Base-by-base conservation (phyloP, 495 filamentous ascomycete species). In the Elasticomyces elasticus region DNA sequence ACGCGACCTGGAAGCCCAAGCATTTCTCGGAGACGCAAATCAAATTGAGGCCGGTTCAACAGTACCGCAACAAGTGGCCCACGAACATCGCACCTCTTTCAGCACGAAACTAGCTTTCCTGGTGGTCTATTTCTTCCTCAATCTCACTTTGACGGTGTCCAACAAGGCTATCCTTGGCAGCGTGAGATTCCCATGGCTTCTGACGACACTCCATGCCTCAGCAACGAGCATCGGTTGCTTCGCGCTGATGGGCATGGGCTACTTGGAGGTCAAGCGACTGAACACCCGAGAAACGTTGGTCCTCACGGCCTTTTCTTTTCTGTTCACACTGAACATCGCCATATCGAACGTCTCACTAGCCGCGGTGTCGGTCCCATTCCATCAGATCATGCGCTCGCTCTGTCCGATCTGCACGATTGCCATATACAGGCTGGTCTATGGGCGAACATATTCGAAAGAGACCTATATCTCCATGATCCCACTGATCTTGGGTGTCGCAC, bases 261-360 rank as follows among this genome's bases (percentile, higher is more conserved):
- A 71, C 12, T 73, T 80, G 52, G 66, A 67, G 31, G 58, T 78
- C 47, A 76, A 72, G 1, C 64, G 64, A 43, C 69, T 80, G 17
- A 66, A 67, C 0, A 57, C 64, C 11, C 67, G 65, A 2, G 76
- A 80, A 56, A 72, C 74, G 51, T 49, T 72, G 2, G 65, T 67
- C 11, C 66, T 80, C 23, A 55, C 74, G 7, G 60, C 70, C 6
- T 81, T 81, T 61, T 80, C 79, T 5, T 64, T 73, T 19, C 69
- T 81, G 2, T 81, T 77, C 62, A 79, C 77, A 22, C 62, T 78
- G 62, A 81, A 81, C 66, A 79, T 81, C 49, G 78, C 78, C 49
- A 72, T 79, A 37, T 76, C 72, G 22, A 79, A 78, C 56, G 70
- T 77, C 24, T 79, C 76, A 0, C 69, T 79, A 68, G 69, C 70